Percentiles rank a stretch among this genome's conserved stretches.
phyloP scores from a whole-genome alignment of 2,329 filamentous ascomycete genomes.

The Pezicula carpinea region DNA sequence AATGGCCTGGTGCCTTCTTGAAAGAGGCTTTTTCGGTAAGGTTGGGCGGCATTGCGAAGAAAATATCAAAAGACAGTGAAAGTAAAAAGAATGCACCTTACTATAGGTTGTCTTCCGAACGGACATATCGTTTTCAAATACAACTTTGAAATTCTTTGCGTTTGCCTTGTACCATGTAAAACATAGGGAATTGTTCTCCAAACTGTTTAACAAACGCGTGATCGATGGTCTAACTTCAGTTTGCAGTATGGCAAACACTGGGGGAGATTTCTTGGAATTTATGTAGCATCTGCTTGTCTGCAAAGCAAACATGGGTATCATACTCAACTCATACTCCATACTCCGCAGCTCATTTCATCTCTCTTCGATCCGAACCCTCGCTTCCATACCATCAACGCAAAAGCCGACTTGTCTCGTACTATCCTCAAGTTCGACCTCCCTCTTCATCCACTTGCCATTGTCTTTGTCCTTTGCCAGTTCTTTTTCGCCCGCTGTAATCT shows the following conservation, averaged over 20 bases:
- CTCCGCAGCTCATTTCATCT: slow-evolving; percentile 12
- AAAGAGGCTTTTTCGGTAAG: not conserved
- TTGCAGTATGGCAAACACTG: too few species aligned
- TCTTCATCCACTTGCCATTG: slow-evolving; percentile 62
- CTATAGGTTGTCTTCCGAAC: not conserved
- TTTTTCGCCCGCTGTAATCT: slow-evolving; percentile 4
- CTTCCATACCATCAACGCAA: slow-evolving; percentile 71
- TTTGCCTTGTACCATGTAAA: not conserved
- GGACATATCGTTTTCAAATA: not conserved
- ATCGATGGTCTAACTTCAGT: too few species aligned
- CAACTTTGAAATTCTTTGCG: not conserved
- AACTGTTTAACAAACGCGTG: too few species aligned
- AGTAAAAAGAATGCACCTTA: not conserved
- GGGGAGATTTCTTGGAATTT: too few species aligned
- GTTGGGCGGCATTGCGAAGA: slow-evolving; percentile 4
- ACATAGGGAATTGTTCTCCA: too few species aligned
- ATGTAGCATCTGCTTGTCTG: too few species aligned
- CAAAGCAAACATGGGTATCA: not conserved
- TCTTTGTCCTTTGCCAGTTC: slow-evolving; percentile 5
- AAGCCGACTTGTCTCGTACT: slow-evolving; percentile 79
- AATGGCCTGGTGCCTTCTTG: slow-evolving; percentile 29
- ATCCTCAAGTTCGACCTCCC: slow-evolving; percentile 75
- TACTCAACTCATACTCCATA: not conserved
- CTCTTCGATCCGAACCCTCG: slow-evolving; percentile 63
- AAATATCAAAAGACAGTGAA: not conserved